Percentiles rank a stretch among this genome's conserved stretches.
These are phyloP conservation scores for Pyracantha coccinea DNA, from an alignment of 331 rosid genomes.

Conservation along the genomic window DNA sequence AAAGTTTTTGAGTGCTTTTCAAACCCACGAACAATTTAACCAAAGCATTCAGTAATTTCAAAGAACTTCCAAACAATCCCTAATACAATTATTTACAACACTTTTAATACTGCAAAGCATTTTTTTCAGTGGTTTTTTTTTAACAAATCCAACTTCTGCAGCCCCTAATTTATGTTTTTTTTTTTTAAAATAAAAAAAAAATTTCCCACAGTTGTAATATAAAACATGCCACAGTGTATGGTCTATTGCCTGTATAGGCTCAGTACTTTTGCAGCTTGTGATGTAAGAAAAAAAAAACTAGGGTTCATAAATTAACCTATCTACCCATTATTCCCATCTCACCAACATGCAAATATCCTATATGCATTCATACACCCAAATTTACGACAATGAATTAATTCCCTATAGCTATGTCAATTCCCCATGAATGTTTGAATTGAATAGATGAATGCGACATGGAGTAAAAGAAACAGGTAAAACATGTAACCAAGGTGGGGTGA, in stretches of 20 bases:
- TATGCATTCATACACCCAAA: neutral
- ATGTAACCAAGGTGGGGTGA: neutral
- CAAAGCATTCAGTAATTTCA: too few relatives aligned
- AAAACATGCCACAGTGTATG: constrained; percentile 3
- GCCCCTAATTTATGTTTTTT: neutral
- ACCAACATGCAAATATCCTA: neutral
- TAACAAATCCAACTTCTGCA: neutral
- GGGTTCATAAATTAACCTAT: constrained; percentile 10
- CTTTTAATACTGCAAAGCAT: neutral
- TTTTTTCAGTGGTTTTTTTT: neutral
- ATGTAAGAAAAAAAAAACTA: neutral
- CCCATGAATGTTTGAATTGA: neutral
- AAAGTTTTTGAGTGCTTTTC: too few relatives aligned
- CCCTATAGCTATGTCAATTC: too few relatives aligned
- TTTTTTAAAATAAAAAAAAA: too few relatives aligned
- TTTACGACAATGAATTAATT: too few relatives aligned
- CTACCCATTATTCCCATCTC: constrained; percentile 7
- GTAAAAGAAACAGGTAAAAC: neutral
- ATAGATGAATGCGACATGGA: neutral
- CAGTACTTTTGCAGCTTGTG: neutral
- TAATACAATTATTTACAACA: too few relatives aligned
- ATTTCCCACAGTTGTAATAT: neutral
- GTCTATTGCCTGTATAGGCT: neutral
- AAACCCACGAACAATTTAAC: too few relatives aligned
- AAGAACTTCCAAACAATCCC: too few relatives aligned